phyloP scores from a whole-genome alignment of 345 rosid species.

The Erysimum cheiranthoides region DNA sequence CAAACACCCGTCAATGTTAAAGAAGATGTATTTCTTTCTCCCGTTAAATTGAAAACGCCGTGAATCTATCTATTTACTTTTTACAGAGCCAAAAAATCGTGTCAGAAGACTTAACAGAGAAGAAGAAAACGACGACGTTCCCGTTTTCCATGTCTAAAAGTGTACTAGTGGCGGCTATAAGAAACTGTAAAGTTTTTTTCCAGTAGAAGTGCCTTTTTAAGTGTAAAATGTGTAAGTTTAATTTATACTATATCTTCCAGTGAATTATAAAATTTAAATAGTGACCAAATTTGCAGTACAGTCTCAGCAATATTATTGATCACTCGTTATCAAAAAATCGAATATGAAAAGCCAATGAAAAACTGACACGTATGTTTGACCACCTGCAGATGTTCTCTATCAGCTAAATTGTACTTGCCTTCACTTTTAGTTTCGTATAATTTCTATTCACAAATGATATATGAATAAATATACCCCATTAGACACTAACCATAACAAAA shows the following conservation, averaged over 20 bases:
- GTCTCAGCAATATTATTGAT: neutral
- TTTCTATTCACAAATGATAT: neutral
- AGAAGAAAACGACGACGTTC: conserved; percentile 29
- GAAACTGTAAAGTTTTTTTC: neutral
- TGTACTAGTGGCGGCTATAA: conserved; percentile 39
- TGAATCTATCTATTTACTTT: neutral
- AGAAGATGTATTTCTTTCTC: neutral
- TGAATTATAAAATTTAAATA: conserved; percentile 6
- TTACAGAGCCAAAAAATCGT: conserved; percentile 13
- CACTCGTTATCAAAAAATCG: neutral
- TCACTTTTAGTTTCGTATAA: neutral
- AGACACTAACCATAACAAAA: neutral
- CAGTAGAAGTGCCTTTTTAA: neutral
- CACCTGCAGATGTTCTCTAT: neutral
- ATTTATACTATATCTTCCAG: neutral
- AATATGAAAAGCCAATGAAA: conserved; percentile 3
- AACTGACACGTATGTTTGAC: conserved; percentile 20
- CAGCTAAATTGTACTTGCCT: neutral
- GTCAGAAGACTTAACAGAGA: conserved; percentile 38
- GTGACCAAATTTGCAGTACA: neutral
- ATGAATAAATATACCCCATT: too few species aligned
- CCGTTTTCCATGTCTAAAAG: conserved; percentile 30
- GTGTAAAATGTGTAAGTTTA: neutral
- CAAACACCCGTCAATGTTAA: neutral
- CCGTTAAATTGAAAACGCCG: conserved; percentile 28